Evolutionary conservation across 305 asterid species (phyloP).

Genomic region (Fraxinus greggii): DNA sequence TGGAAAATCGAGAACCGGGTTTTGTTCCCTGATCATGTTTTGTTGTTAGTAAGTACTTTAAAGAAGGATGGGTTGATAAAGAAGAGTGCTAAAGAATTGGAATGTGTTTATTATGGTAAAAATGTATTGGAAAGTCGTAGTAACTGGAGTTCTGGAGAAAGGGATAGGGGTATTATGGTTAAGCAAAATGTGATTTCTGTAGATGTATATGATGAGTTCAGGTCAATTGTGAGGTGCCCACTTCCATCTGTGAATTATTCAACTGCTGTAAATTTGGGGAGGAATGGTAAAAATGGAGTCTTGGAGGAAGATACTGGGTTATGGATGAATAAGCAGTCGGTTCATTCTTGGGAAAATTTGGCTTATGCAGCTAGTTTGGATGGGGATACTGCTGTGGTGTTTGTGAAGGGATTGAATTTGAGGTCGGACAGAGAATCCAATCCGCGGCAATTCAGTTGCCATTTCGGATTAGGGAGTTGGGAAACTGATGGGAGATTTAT

Average conservation of each 20-base stretch:
- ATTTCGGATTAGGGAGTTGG: constrained; percentile 54
- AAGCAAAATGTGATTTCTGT: constrained; percentile 50
- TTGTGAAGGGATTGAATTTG: constrained; percentile 85
- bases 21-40: constrained; percentile 75
- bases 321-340: constrained; percentile 36
- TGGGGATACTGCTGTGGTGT: constrained; percentile 59
- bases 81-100: constrained; percentile 34
- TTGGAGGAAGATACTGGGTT: constrained; percentile 26
- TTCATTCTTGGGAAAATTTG: constrained; percentile 60
- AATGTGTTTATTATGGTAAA: constrained; percentile 51
- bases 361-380: constrained; percentile 71
- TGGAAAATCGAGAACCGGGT: constrained; percentile 63
- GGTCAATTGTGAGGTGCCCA: constrained; percentile 72
- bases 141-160: neutral
- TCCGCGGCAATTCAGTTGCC: constrained; percentile 69
- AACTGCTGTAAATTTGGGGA: constrained; percentile 38
- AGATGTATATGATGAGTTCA: constrained; percentile 66
- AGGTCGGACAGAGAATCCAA: constrained; percentile 65
- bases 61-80: constrained; percentile 21
- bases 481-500: constrained; percentile 29
- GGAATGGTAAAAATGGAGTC: constrained; percentile 35
- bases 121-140: neutral
- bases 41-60: constrained; percentile 42
- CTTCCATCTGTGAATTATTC: constrained; percentile 54
- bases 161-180: constrained; percentile 21